Evolutionary conservation across 2,329 filamentous ascomycete genomes (phyloP), one percentile per base, ranked within the genome.

Genomic region (Chaetoscypha palmicola): DNA sequence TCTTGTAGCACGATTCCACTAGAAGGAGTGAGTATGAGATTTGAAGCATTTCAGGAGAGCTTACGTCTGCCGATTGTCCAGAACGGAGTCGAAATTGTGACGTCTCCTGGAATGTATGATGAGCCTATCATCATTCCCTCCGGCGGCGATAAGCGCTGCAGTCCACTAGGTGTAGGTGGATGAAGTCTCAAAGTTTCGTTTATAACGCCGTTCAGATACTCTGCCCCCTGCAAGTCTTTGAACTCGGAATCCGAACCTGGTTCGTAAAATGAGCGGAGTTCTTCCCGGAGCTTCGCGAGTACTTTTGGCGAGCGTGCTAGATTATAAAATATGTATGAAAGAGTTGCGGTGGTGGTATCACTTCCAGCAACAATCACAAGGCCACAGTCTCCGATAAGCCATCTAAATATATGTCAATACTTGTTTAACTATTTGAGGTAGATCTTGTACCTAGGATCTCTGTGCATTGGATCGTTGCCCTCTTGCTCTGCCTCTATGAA

Each of bases 281-380:
- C 54, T 23, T 50, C 36, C n/a, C 51, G 43, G 5, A 57, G 39
- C 7, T 47, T 49, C 1, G 31, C 1, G 21, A 39, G 21, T n/a
- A 52, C 17, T 3, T 46, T 34, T 4, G 35, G 28, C 0, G 45
- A 56, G 7, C 41, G 33, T 8, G 44, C 48, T 2, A 61, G 40
- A 24, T 53, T 45, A 48, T 67, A 70, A 54, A 72, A 67, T 5
- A 69, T 53, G 39, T 60, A 58, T 1, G 64, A 62, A 16, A 71
- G 50, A 0, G 65, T 62, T 1, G 63, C 60, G 5, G 66, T 58
- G 0, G 66, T 68, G 5, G 68, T 71, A 47, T 71, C 68, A 26
- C 62, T 66, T 4, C 65, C 65, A 19, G 64, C 64, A 19, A 66
- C 58, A 14, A 67, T 61, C 26, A 66, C 55, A 19, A 58, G 47